These are phyloP conservation scores for Eimeria falciformis DNA, from an alignment of 169 alveolate species.

Conservation along the genomic window DNA sequence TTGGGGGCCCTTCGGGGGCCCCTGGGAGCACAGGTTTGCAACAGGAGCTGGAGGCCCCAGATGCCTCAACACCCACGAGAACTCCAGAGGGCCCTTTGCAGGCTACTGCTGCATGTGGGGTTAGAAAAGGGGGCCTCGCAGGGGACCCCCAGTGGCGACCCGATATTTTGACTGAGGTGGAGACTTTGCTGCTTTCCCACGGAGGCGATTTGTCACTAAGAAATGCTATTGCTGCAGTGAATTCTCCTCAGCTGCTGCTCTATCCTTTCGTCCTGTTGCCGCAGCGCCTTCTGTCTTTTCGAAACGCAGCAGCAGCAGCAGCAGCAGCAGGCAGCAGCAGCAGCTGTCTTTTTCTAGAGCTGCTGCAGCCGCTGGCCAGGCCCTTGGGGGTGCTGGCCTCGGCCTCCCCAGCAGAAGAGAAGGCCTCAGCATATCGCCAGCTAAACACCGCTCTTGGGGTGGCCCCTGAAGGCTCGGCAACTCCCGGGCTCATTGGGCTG, in stretches of 20 bases:
- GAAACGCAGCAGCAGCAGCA: background rate
- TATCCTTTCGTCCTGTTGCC: background rate
- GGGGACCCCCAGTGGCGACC: background rate
- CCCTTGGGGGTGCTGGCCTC: background rate
- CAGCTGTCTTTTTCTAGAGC: background rate
- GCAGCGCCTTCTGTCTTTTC: background rate
- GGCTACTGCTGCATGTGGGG: background rate
- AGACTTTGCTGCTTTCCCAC: background rate
- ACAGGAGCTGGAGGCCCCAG: background rate
- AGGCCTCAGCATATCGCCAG: background rate
- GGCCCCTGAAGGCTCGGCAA: background rate
- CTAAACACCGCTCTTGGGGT: background rate
- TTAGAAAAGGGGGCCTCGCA: background rate
- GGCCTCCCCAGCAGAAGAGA: background rate
- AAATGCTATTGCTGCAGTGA: background rate
- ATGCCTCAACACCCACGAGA: background rate
- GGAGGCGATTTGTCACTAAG: background rate
- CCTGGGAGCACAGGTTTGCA: no score
- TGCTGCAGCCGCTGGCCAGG: slow-evolving; percentile 1
- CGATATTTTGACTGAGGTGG: background rate
- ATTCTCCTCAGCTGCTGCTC: background rate
- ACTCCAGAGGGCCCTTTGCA: background rate
- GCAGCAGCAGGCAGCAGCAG: background rate
- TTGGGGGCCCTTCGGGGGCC: no score
- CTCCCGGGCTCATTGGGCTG: background rate